These are phyloP conservation scores for Stagonosporopsis chrysanthemi DNA, from an alignment of 2,329 filamentous ascomycete genomes.

Conservation along the genomic window DNA sequence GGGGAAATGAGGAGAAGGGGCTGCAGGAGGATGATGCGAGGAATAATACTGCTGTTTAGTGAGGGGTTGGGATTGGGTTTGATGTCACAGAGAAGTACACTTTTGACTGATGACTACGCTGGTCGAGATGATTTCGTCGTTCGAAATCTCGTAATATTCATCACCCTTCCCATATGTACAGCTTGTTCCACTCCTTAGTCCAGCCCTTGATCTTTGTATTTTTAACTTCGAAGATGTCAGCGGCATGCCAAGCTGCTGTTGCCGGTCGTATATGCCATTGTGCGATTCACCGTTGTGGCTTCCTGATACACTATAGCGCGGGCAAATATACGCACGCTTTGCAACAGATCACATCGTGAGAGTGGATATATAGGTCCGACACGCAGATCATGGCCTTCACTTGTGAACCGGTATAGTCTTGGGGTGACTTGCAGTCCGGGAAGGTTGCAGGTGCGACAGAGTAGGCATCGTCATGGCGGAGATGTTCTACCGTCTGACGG, in stretches of 20 bases:
- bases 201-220: slow-evolving; percentile 48
- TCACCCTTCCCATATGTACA: slow-evolving; percentile 25
- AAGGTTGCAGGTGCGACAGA: too few relatives aligned
- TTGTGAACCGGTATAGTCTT: too few relatives aligned
- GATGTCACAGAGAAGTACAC: too few relatives aligned
- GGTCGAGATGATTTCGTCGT: too few relatives aligned
- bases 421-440: too few relatives aligned
- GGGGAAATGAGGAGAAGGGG: neutral
- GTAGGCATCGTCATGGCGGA: too few relatives aligned
- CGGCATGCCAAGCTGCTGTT: slow-evolving; percentile 46
- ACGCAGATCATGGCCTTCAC: slow-evolving; percentile 23
- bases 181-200: slow-evolving; percentile 49
- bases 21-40: slow-evolving; percentile 7
- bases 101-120: too few relatives aligned
- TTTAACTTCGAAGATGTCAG: slow-evolving; percentile 50
- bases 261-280: slow-evolving; percentile 45
- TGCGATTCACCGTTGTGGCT: slow-evolving; percentile 47
- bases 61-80: neutral
- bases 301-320: slow-evolving; percentile 50
- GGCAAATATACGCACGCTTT: slow-evolving; percentile 46
- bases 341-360: slow-evolving; percentile 48
- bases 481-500: too few relatives aligned
- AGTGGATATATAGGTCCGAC: slow-evolving; percentile 47
- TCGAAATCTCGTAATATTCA: slow-evolving; percentile 3
- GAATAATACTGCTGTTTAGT: slow-evolving; percentile 1